A percentile compares a stretch with the other conserved stretches of the same genome.
Conservation (phyloP, 2,329 filamentous ascomycete species). For the Fusarium falciforme region DNA sequence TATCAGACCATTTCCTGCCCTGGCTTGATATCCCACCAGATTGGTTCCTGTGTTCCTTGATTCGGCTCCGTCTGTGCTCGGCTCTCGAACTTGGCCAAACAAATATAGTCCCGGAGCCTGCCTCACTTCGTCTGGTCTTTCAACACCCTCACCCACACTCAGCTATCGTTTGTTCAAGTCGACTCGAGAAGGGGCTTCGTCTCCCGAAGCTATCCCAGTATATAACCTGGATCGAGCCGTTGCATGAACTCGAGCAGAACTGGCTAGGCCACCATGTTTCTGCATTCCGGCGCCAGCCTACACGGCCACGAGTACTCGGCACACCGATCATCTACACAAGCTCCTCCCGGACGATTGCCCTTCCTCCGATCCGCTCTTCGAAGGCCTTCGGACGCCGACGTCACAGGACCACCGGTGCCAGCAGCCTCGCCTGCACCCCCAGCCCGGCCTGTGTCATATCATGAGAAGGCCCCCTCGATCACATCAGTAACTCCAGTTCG, state of each 20-base stretch:
- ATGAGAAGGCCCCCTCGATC: conserved; percentile 36
- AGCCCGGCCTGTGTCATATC: conserved; percentile 41
- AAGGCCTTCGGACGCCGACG: conserved; percentile 47
- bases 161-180: neutral
- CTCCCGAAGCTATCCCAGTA: neutral
- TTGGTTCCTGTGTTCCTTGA: conserved; percentile 36
- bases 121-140: conserved; percentile 10
- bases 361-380: conserved; percentile 57
- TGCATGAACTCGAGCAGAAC: conserved; percentile 31
- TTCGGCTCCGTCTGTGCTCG: conserved; percentile 34
- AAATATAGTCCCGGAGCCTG: conserved; percentile 31
- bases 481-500: conserved; percentile 27
- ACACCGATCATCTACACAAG: conserved; percentile 47
- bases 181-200: conserved; percentile 1
- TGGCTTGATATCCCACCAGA: conserved; percentile 38
- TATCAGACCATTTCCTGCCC: conserved; percentile 41
- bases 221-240: conserved; percentile 16
- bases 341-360: conserved; percentile 51
- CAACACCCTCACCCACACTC: neutral
- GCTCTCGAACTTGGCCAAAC: conserved; percentile 24
- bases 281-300: conserved; percentile 69
- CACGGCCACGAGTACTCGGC: conserved; percentile 70
- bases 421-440: conserved; percentile 19
- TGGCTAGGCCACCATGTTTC: conserved; percentile 60
- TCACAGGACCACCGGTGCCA: conserved; percentile 26